A percentile compares a stretch with the other conserved stretches of the same genome.
Evolutionary conservation across 305 asterid genomes (phyloP).

Genomic region (Fraxinus baroniana): DNA sequence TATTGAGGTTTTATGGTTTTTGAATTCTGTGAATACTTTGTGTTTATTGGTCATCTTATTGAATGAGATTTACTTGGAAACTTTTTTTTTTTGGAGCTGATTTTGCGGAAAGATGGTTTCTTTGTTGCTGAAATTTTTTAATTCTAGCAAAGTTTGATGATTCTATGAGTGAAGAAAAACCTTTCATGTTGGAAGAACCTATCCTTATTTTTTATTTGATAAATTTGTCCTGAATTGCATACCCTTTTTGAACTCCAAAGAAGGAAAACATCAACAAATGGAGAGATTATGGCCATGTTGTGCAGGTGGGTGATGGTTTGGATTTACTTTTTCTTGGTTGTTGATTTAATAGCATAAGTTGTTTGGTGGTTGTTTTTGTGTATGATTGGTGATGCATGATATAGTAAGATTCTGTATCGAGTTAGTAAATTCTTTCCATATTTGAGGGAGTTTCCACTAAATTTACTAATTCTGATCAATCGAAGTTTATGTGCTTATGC

Average conservation of each 20-base stretch:
- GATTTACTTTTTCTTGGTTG: background rate
- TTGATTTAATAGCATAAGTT: background rate
- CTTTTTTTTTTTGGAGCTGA: conserved; percentile 12
- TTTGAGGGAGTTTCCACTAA: background rate
- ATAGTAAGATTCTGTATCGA: background rate
- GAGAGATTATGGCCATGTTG: background rate
- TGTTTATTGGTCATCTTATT: background rate
- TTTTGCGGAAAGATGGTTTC: conserved; percentile 18
- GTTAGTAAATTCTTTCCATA: background rate
- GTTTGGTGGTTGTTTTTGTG: background rate
- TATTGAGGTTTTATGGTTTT: background rate
- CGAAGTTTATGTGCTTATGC: background rate
- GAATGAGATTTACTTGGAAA: background rate
- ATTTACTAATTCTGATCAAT: background rate
- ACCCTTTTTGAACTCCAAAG: background rate
- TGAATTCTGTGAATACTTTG: background rate
- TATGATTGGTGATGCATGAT: background rate
- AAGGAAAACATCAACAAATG: background rate
- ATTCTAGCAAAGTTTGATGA: background rate
- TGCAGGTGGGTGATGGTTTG: conserved; percentile 1
- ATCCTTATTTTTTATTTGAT: background rate
- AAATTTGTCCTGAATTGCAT: background rate
- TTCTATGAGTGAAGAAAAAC: background rate
- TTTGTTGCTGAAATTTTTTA: conserved; percentile 7
- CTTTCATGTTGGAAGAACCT: background rate